Base-by-base conservation (phyloP, 1,284 basidiomycete species). In the Microbotryum saponariae region DNA sequence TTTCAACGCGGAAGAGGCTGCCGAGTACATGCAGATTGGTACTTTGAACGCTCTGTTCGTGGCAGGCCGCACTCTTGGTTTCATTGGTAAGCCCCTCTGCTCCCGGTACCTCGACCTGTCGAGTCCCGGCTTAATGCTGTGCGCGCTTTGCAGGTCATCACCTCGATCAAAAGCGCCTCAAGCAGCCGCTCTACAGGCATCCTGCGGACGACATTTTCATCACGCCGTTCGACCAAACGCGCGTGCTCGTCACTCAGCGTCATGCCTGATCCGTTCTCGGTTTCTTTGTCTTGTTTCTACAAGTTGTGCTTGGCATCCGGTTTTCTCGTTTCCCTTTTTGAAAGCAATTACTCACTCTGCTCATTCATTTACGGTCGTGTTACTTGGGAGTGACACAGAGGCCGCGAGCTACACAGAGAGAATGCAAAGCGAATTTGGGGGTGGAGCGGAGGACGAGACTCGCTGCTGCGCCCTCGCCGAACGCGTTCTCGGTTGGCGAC, bases 31-130 rank as follows among this genome's bases (percentile, higher is more conserved):
- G 21, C 66, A 81, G 82, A 91, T 92, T 70, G 90, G 89, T 61
- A 88, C 88, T 21, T 83, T 98, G 65, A 97, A 97, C 77, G 93
- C 92, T 68, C 82, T 98, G 63, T 98, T 98, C 79, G 93, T 97
- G 51, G 86, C 97, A 61, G 94, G 94, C 61, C 89, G 94, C 71
- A 91, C 88, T 74, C 97, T 97, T 76, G 94, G 94, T 71, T 97
- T 97, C 84, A 91, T 93, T 70, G 90, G 90, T 48, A 89, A 91
- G 79, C 89, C 90, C 76, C 83, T 91, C 60, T 74, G 73, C 25
- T 6, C 49, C 10, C 18, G n/a, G n/a, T 18, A 31, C n/a, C 33
- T 16, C 45, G 20, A 18, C 23, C 73, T 46, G 10, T 47, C 18
- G 33, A 12, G 20, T 33, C 3, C 20, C 8, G 27, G 33, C 47